These are phyloP conservation scores for Coccomyxa sp. DNA, from an alignment of 139 green algal species.

Conservation along the genomic window DNA sequence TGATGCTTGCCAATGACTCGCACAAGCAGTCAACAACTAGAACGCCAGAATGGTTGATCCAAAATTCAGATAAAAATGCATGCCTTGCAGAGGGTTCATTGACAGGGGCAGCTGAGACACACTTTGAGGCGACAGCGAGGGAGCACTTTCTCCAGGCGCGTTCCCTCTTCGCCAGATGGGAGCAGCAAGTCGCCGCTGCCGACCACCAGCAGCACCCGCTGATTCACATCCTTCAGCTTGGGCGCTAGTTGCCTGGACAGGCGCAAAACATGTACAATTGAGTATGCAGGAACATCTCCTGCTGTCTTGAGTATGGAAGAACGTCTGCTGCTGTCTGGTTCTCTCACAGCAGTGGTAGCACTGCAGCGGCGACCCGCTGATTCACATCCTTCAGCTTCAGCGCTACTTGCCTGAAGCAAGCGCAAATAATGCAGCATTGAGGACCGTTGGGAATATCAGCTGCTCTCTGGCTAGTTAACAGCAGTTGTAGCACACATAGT, in stretches of 20 bases:
- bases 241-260: slow-evolving; percentile 17
- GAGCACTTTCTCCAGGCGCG: slow-evolving; percentile 43
- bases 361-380: slow-evolving; percentile 62
- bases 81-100: too few relatives aligned
- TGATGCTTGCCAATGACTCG: too few relatives aligned
- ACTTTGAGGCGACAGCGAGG: slow-evolving; percentile 33
- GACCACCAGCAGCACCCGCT: slow-evolving; percentile 66
- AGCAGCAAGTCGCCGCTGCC: slow-evolving; percentile 57
- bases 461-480: too few relatives aligned
- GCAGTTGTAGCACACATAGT: slow-evolving; percentile 13
- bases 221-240: slow-evolving; percentile 39
- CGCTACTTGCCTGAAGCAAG: slow-evolving; percentile 18
- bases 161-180: slow-evolving; percentile 52
- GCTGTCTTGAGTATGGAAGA: too few relatives aligned
- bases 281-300: too few relatives aligned
- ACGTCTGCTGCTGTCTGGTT: neutral
- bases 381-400: slow-evolving; percentile 33
- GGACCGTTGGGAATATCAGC: too few relatives aligned
- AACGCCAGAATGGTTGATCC: too few relatives aligned
- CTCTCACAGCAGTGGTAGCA: slow-evolving; percentile 9
- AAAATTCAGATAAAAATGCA: too few relatives aligned
- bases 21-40: too few relatives aligned
- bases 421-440: too few relatives aligned
- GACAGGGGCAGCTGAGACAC: neutral
- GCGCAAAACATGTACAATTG: neutral